Evolutionary conservation across 2,329 filamentous ascomycete species (phyloP), one percentile per base, ranked within the genome.

Genomic region (Mariannaea elegans): DNA sequence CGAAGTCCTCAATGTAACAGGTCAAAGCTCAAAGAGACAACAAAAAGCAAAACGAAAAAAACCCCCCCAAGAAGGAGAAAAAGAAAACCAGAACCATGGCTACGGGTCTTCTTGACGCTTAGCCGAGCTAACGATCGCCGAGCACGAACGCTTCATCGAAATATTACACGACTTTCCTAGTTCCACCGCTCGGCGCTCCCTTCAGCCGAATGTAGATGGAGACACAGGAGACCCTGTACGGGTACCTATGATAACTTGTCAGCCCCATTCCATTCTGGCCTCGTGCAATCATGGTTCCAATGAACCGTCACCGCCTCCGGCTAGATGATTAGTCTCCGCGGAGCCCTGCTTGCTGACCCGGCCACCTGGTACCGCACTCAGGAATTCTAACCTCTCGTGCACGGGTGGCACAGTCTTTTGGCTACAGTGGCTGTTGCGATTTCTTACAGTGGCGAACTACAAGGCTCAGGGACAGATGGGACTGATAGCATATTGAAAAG

Each of bases 301-400:
- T 50, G 54, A 54, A 38, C 5, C 9, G 24, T 27, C 50, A 52
- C 54, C 39, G 39, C 31, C 39, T 44, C 42, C 42, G 34, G 60
- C 47, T 55, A 46, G 61, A 45, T 9, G 32, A 27, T 53, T 44
- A 47, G 56, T 49, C 45, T 34, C 27, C 48, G 41, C 19, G 9
- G 36, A 16, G n/a, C 59, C 65, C 54, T 62, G 55, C 44, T 50
- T 62, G 55, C 57, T 50, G 66, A 64, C 64, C 64, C 66, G 63
- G 55, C 58, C 56, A 61, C 38, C 60, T 18, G 66, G 66, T 57
- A 65, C 55, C 48, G 49, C 32, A n/a, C 14, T 27, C 50, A 51
- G 34, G 16, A 41, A 51, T 39, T 27, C 42, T 21, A 46, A 16
- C 31, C 29, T 45, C 50, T 41, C 42, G 19, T 21, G 44, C 29